phyloP scores from a whole-genome alignment of 805 yeast genomes.

The Grigorovia yakushimaensis region DNA sequence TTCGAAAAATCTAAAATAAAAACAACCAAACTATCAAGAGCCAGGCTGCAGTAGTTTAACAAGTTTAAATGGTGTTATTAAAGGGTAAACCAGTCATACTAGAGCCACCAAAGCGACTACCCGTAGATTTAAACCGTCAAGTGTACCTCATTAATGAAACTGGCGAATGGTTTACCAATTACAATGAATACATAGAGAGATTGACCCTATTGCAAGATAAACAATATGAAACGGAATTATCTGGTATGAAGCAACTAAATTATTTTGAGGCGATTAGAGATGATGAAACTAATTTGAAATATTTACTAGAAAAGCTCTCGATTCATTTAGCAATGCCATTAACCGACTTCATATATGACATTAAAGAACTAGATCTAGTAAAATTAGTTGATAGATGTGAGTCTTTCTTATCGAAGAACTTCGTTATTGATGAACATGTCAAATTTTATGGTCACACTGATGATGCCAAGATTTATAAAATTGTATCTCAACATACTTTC shows the following conservation, averaged over 20 bases:
- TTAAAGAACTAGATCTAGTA: constrained; percentile 68
- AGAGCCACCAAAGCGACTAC: neutral
- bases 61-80: neutral
- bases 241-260: constrained; percentile 80
- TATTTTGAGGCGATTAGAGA: constrained; percentile 76
- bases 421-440: constrained; percentile 81
- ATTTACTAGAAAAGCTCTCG: constrained; percentile 70
- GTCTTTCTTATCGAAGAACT: constrained; percentile 59
- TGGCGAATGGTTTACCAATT: constrained; percentile 75
- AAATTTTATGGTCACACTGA: neutral
- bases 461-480: neutral
- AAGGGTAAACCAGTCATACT: neutral
- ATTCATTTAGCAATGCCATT: constrained; percentile 83
- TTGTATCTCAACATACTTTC: constrained; percentile 33
- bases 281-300: constrained; percentile 48
- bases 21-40: no score
- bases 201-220: constrained; percentile 58
- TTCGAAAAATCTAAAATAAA: no score
- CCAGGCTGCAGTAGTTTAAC: no score
- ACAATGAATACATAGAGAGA: constrained; percentile 61
- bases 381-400: constrained; percentile 76
- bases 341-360: constrained; percentile 65
- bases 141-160: constrained; percentile 77
- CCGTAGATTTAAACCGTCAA: constrained; percentile 36
- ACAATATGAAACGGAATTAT: constrained; percentile 84